Evolutionary conservation across 2,329 filamentous ascomycete genomes (phyloP), one percentile per base, ranked within the genome.

Genomic region (Penicillium sp.): DNA sequence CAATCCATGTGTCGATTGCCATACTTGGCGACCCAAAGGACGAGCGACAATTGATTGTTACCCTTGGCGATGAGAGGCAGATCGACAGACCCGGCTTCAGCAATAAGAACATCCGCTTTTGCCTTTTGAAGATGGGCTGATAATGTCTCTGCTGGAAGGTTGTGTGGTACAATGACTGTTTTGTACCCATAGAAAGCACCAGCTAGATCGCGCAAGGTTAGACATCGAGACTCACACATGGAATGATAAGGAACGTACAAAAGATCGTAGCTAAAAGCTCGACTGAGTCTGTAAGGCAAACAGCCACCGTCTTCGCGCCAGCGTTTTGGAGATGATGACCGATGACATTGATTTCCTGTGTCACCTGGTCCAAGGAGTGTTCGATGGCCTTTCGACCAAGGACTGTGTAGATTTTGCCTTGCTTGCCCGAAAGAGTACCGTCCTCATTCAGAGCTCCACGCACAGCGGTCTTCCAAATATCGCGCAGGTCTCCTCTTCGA

Each of bases 1-100:
- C 93, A 99, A 74, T 96, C 92, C 82, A 99, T 89, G 71, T 97
- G 93, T 65, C 86, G 85, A 77, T 87, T 97, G 40, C 91, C 91
- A 68, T 91, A 85, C 66, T 97, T 93, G 5, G 95, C 91, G 13
- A 97, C 92, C 90, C 92, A 97, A 65, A 97, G 84, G 32, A 96
- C 81, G 64, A 92, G 85, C 59, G 86, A 87, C 44, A 99, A 81
- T 37, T 83, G 81, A 5, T 87, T 82, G 66, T 89, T 91, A 51
- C 80, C 82, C 66, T 87, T 84, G 50, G 86, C 82, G 13, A 96
- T 82, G 37, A 82, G 78, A 60, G 91, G 87, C 42, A 96, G 85
- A 22, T 94, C 90, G 56, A 97, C 83, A n/a, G 89, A 86, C 40
- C 94, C 94, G 3, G 93, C 92, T 32, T 89, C 86, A 2, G 91